Evolutionary conservation across 2,329 filamentous ascomycete genomes (phyloP).

Genomic region (Diaporthe destruens): DNA sequence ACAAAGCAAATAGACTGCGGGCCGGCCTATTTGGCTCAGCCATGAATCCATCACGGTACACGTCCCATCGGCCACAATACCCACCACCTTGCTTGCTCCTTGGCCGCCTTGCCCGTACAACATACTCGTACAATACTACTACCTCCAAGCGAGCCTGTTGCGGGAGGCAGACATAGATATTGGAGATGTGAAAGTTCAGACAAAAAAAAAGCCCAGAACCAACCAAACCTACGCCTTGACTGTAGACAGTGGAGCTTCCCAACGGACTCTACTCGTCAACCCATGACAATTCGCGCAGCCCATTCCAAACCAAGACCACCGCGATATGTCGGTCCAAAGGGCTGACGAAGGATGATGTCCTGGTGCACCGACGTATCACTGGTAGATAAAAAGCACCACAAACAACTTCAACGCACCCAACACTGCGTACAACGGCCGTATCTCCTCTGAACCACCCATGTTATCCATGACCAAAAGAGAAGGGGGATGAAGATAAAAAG

Average conservation of each 20-base stretch:
- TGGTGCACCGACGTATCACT: not conserved
- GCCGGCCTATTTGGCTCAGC: not conserved
- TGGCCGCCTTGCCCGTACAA: not conserved
- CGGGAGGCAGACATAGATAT: constrained; percentile 26
- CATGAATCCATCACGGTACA: not conserved
- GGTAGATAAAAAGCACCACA: not conserved
- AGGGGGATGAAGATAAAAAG: not conserved
- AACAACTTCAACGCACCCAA: not conserved
- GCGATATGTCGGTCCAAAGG: not conserved
- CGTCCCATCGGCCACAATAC: not conserved
- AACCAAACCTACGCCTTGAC: constrained; percentile 4
- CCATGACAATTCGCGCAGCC: not conserved
- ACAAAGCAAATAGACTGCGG: constrained; percentile 5
- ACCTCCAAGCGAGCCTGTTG: constrained; percentile 17
- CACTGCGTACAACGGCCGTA: not conserved
- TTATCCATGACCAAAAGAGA: not conserved
- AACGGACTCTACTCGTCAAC: not conserved
- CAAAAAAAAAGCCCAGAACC: not conserved
- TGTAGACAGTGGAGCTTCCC: not conserved
- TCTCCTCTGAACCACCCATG: constrained; percentile 6
- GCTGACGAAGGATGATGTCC: not conserved
- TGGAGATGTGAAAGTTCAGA: constrained; percentile 4
- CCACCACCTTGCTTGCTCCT: not conserved
- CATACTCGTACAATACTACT: constrained; percentile 22
- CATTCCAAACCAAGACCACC: not conserved